phyloP scores from a whole-genome alignment of 2,329 filamentous ascomycete genomes.

The Gaeumannomyces tritici region DNA sequence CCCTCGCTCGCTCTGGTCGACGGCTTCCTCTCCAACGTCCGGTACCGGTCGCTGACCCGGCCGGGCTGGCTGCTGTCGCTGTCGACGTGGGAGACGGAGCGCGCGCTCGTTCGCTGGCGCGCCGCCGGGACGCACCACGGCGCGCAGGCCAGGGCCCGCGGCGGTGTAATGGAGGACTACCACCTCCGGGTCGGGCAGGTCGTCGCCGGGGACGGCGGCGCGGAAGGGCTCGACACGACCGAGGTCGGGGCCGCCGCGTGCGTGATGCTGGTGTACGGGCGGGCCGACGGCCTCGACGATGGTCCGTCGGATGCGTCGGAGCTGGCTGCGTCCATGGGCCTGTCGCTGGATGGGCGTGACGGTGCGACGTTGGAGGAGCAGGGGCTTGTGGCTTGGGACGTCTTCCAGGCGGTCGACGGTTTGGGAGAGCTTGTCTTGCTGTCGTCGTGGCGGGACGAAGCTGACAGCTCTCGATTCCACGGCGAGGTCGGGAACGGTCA shows the following conservation, averaged over 20 bases:
- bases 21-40: conserved; percentile 2
- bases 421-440: conserved; percentile 1
- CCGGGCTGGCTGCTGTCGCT: conserved; percentile 5
- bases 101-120: conserved; percentile 6
- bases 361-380: too few species aligned
- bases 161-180: conserved; percentile 4
- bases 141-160: conserved; percentile 4
- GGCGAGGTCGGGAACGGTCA: neutral
- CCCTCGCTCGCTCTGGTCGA: conserved; percentile 1
- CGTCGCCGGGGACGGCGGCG: neutral
- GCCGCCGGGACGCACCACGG: conserved; percentile 1
- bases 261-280: neutral
- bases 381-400: conserved; percentile 2
- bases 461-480: neutral
- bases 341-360: neutral
- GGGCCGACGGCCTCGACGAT: neutral
- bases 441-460: conserved; percentile 1
- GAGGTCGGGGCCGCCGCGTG: conserved; percentile 1
- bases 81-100: conserved; percentile 5
- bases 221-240: conserved; percentile 1
- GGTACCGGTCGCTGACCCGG: conserved; percentile 2
- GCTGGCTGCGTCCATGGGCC: neutral
- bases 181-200: conserved; percentile 6
- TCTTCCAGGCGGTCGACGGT: neutral
- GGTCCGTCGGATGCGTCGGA: neutral